Base-by-base conservation (phyloP, 192 early-diverging fungal species). In the Coemansia aciculifera region DNA sequence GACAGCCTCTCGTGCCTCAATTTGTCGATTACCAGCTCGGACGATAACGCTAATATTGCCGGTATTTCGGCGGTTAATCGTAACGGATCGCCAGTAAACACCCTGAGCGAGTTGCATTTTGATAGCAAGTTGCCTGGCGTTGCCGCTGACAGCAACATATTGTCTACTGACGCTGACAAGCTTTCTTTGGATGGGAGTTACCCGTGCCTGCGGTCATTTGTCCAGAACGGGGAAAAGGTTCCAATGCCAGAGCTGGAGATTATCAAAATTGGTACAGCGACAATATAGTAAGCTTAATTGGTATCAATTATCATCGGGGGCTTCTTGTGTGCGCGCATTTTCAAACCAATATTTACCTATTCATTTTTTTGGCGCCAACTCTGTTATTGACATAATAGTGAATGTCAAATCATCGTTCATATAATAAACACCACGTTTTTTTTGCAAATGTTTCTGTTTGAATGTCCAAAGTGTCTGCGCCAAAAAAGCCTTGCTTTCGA, bases 181-280 rank as follows among this genome's bases (percentile, higher is more conserved):
- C 54, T 57, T n/a, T 57, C 31, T 29, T 38, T n/a, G 5, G 59
- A 62, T 12, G 64, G 34, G 4, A 60, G 57, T 61, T 84, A 79
- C 60, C 81, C 81, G 17, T 75, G 76, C 49, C 57, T 84, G 40
- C 60, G 72, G 37, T 65, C 81, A 19, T 84, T 75, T 62, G 42
- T 84, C 15, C 73, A 84, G 44, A 75, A 84, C 32, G 81, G 81
- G 40, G 73, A 79, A 19, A 72, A 64, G 52, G 68, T 84, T 13
- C 81, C 81, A 9, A 66, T 68, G 59, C 81, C 81, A 5, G 67
- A 69, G 42, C 77, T 84, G 0, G 81, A 84, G 62, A 40, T 39
- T 21, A 73, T 84, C 44, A 75, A 75, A 19, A 78, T 84, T 71
- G 80, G 80, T 11, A 63, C 74, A 2, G 54, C 54, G 31, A 57